phyloP scores from a whole-genome alignment of 2,329 filamentous ascomycete species.

The Trichothecium sympodiale region DNA sequence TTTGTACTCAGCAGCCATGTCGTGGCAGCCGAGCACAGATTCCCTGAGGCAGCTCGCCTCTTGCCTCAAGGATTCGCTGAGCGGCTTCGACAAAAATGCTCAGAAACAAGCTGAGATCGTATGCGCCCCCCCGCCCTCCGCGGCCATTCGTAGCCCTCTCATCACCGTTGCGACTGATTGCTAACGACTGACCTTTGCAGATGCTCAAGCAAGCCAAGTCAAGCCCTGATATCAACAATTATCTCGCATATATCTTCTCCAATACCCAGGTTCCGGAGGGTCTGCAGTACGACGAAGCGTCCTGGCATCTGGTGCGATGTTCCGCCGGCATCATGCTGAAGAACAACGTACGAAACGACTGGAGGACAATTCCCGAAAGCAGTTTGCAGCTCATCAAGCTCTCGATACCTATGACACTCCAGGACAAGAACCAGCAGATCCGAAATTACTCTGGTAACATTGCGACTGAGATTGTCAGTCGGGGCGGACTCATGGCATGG shows the following conservation, averaged over 20 bases:
- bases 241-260: slow-evolving; percentile 83
- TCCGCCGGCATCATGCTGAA: slow-evolving; percentile 92
- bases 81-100: slow-evolving; percentile 64
- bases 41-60: slow-evolving; percentile 80
- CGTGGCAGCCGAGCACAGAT: slow-evolving; percentile 85
- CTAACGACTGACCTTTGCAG: slow-evolving; percentile 34
- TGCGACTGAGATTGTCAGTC: slow-evolving; percentile 80
- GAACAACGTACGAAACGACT: slow-evolving; percentile 72
- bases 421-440: slow-evolving; percentile 73
- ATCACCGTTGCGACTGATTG: slow-evolving; percentile 5
- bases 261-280: slow-evolving; percentile 51
- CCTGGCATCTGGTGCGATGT: slow-evolving; percentile 69
- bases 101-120: slow-evolving; percentile 88
- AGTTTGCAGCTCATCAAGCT: slow-evolving; percentile 71
- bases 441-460: slow-evolving; percentile 85
- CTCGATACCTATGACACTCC: slow-evolving; percentile 65
- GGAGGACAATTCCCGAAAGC: slow-evolving; percentile 62
- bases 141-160: not conserved
- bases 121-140: slow-evolving; percentile 21
- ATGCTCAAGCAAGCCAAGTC: slow-evolving; percentile 85
- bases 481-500: slow-evolving; percentile 81
- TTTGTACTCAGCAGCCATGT: slow-evolving; percentile 45
- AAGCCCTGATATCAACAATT: slow-evolving; percentile 93
- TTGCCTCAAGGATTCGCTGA: slow-evolving; percentile 86
- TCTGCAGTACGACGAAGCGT: slow-evolving; percentile 44